phyloP scores from a whole-genome alignment of 1,139 yeast genomes.

The Geotrichum candidum region DNA sequence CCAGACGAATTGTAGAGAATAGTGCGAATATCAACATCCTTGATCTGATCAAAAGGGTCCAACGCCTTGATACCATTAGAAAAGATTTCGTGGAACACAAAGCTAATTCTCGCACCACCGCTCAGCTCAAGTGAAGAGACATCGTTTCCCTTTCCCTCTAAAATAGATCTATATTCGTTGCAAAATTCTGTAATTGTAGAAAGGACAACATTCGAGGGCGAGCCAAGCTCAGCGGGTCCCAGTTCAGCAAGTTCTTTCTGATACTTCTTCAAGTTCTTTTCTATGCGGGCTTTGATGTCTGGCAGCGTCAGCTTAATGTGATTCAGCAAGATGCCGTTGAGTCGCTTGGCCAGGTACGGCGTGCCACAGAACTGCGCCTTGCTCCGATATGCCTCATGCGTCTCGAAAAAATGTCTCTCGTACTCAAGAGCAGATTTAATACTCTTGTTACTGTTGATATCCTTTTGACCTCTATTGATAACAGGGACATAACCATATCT shows the following conservation, averaged over 20 bases:
- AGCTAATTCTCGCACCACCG: constrained; percentile 97
- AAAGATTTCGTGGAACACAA: constrained; percentile 94
- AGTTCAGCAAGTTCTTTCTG: constrained; percentile 69
- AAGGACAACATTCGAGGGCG: constrained; percentile 84
- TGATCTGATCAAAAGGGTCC: constrained; percentile 96
- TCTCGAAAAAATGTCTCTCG: constrained; percentile 76
- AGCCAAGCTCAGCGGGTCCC: constrained; percentile 73
- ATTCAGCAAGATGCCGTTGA: constrained; percentile 81
- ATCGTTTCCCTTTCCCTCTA: constrained; percentile 88
- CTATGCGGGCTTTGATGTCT: constrained; percentile 87
- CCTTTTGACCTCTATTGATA: constrained; percentile 95
- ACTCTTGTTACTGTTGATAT: constrained; percentile 80
- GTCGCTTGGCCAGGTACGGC: constrained; percentile 90
- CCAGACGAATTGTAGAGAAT: constrained; percentile 90
- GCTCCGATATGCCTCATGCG: constrained; percentile 90
- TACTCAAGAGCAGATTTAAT: constrained; percentile 83
- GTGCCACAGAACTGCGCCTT: constrained; percentile 94
- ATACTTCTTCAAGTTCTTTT: constrained; percentile 81
- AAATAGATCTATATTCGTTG: constrained; percentile 83
- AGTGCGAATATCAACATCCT: constrained; percentile 96
- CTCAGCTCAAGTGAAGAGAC: constrained; percentile 79
- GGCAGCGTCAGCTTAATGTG: constrained; percentile 95
- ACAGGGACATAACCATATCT: constrained; percentile 97
- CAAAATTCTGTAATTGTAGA: constrained; percentile 91
- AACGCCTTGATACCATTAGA: constrained; percentile 88